Base-by-base conservation (phyloP, 148 eudicot species). In the Hydrangea macrophylla region DNA sequence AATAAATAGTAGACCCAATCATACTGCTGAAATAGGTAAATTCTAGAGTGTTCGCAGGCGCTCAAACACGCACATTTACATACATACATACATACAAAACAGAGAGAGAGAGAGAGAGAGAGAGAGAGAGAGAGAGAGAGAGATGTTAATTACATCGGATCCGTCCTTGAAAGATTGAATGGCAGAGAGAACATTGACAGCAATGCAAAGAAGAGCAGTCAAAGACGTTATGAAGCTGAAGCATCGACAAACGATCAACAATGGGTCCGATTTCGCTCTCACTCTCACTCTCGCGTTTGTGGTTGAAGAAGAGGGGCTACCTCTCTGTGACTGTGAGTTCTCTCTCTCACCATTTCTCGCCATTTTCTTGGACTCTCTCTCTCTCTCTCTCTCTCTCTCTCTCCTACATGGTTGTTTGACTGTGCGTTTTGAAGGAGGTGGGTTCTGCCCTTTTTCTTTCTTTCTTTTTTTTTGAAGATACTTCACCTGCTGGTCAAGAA, bases 101-200 rank as follows among this genome's bases (percentile, higher is more conserved):
- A n/a, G n/a, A n/a, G n/a, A n/a, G n/a, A n/a, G n/a, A n/a, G n/a
- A n/a, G n/a, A n/a, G n/a, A n/a, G n/a, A n/a, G n/a, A n/a, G n/a
- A n/a, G n/a, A 10, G 44, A 6, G 9, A 58, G 0, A 6, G 33
- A 64, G 3, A 44, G 58, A 31, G 13, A 8, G 44, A 42, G 28
- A 40, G 37, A 54, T 27, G 5, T 2, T 17, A 22, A 60, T 31
- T 63, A 92, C 98, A 78, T 94, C 91, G 9, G 84, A 85, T 72
- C 80, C 87, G 58, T 81, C 64, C 61, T 70, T 82, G 86, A 94
- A 94, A 4, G 92, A 86, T 54, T 82, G 82, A 64, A 88, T 77
- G 3, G 98, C 98, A 4, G 96, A 82, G 54, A 90, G 76, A 28
- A 88, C 82, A 55, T 94, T 94, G 42, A 80, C 88, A 51, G 74